phyloP scores from a whole-genome alignment of 2,329 filamentous ascomycete species.

The Polychaeton citri region DNA sequence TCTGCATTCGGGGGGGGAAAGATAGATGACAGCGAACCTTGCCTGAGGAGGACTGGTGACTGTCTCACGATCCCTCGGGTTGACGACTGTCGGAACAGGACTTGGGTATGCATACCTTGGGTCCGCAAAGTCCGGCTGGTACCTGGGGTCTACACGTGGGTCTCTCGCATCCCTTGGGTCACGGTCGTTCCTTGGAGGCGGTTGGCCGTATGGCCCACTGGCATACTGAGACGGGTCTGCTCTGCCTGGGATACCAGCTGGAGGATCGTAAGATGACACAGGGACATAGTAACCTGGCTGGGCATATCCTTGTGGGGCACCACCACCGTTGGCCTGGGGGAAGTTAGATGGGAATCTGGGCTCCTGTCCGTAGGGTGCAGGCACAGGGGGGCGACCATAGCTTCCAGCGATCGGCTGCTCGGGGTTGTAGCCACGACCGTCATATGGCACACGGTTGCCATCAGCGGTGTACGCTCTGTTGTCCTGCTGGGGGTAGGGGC shows the following conservation, averaged over 20 bases:
- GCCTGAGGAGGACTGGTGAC: conserved; percentile 13
- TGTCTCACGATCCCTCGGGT: conserved; percentile 16
- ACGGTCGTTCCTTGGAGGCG: background rate
- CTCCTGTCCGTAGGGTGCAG: conserved; percentile 15
- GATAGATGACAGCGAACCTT: conserved; percentile 16
- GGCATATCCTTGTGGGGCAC: conserved; percentile 20
- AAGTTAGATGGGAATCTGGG: conserved; percentile 18
- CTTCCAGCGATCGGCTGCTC: conserved; percentile 11
- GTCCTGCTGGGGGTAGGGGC: conserved; percentile 7
- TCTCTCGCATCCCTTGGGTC: background rate
- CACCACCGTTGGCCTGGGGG: conserved; percentile 13
- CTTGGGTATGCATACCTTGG: conserved; percentile 22
- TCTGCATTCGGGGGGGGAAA: background rate
- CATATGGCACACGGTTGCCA: conserved; percentile 10
- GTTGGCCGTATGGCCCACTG: conserved; percentile 8
- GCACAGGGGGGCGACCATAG: conserved; percentile 14
- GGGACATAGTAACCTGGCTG: conserved; percentile 21
- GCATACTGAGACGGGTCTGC: conserved; percentile 12
- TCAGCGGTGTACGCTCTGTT: conserved; percentile 13
- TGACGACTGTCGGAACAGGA: conserved; percentile 19
- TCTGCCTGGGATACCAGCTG: conserved; percentile 12
- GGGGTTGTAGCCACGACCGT: conserved; percentile 12
- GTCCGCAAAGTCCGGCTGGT: conserved; percentile 16
- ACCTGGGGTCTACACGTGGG: conserved; percentile 7
- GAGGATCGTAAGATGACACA: conserved; percentile 14